Evolutionary conservation across 169 alveolate species (phyloP).

Genomic region (Prorocentrum cordatum): DNA sequence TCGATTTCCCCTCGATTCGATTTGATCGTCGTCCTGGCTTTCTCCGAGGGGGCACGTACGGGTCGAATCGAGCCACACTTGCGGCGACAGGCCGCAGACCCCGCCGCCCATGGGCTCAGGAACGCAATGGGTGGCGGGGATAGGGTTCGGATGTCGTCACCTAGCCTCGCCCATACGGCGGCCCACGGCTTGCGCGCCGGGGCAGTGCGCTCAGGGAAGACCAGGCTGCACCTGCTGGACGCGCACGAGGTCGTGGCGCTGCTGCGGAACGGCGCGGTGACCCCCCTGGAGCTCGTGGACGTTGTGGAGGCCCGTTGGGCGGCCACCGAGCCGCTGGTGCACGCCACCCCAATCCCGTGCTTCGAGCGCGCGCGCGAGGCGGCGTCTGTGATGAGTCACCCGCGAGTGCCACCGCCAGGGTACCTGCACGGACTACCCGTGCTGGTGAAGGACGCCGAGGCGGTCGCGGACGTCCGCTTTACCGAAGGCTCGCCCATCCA

Average conservation of each 20-base stretch:
- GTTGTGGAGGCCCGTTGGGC: not conserved
- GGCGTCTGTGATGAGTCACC: not conserved
- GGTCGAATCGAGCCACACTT: too few relatives aligned
- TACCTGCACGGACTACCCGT: constrained; percentile 30
- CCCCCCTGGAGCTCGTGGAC: constrained; percentile 26
- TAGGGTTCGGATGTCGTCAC: too few relatives aligned
- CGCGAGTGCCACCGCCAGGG: constrained; percentile 1
- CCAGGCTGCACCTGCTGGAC: constrained; percentile 8
- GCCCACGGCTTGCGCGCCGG: too few relatives aligned
- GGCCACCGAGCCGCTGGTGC: not conserved
- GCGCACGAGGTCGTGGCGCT: constrained; percentile 34
- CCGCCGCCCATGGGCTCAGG: too few relatives aligned
- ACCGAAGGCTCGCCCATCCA: constrained; percentile 21
- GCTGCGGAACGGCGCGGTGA: not conserved
- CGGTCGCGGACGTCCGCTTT: constrained; percentile 28
- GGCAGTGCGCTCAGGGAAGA: too few relatives aligned
- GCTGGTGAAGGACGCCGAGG: constrained; percentile 16
- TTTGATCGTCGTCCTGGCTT: too few relatives aligned
- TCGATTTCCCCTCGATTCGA: too few relatives aligned
- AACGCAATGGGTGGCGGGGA: too few relatives aligned
- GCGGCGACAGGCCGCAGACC: too few relatives aligned
- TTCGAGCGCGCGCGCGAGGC: constrained; percentile 23
- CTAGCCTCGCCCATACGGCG: too few relatives aligned
- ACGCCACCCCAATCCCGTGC: constrained; percentile 42
- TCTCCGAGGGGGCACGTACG: too few relatives aligned